A percentile compares a stretch with the other conserved stretches of the same genome.
These are phyloP conservation scores for Aureobasidium sp. DNA, from an alignment of 2,329 filamentous ascomycete genomes.

Conservation along the genomic window DNA sequence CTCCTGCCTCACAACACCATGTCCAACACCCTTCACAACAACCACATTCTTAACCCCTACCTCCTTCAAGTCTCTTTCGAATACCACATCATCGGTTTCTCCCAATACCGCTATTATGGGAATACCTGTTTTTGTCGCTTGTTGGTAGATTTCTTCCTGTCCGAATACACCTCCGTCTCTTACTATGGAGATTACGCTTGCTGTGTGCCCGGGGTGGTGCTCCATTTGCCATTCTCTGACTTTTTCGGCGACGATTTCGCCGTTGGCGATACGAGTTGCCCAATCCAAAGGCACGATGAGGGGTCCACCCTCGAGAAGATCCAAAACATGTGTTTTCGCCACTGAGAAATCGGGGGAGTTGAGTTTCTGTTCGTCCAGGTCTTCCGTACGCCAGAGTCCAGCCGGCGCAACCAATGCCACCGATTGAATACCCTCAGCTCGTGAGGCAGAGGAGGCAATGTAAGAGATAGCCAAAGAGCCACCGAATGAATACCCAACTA, in stretches of 20 bases:
- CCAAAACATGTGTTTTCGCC: slow-evolving; percentile 29
- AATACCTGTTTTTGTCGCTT: slow-evolving; percentile 19
- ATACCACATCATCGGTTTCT: slow-evolving; percentile 18
- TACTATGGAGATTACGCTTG: slow-evolving; percentile 38
- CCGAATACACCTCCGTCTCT: slow-evolving; percentile 39
- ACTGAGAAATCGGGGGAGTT: slow-evolving; percentile 22
- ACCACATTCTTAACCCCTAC: slow-evolving; percentile 28
- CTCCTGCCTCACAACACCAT: slow-evolving; percentile 32
- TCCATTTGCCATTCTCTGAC: slow-evolving; percentile 41
- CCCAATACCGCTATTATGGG: neutral
- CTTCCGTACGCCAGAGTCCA: neutral
- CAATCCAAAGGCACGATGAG: slow-evolving; percentile 37
- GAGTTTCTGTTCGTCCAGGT: neutral
- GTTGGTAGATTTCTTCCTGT: slow-evolving; percentile 25
- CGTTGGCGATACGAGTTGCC: slow-evolving; percentile 31
- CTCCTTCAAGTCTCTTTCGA: slow-evolving; percentile 22
- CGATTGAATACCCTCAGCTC: too few relatives aligned
- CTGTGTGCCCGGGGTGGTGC: slow-evolving; percentile 37
- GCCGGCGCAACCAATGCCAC: slow-evolving; percentile 9
- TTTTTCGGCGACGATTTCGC: slow-evolving; percentile 40
- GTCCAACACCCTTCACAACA: slow-evolving; percentile 31
- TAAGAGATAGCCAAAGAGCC: slow-evolving; percentile 33
- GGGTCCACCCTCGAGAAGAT: slow-evolving; percentile 36
- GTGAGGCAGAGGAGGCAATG: slow-evolving; percentile 19
- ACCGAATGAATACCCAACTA: slow-evolving; percentile 45